A percentile compares a stretch with the other conserved stretches of the same genome.
Conservation (phyloP, 2,329 filamentous ascomycete species). For the Lachnellula suecica region DNA sequence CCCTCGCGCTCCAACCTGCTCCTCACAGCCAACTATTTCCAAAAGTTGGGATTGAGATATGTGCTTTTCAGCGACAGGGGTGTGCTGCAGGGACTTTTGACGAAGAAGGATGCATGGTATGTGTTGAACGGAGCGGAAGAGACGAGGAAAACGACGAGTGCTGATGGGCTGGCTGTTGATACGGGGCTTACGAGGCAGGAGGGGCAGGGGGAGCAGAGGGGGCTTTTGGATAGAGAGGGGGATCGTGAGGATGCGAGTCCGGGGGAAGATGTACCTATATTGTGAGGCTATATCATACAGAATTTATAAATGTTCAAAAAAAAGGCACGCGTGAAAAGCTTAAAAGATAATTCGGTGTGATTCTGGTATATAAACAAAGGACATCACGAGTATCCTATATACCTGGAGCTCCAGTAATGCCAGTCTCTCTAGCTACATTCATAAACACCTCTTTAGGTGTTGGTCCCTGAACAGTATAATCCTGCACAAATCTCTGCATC, state of each 20-base stretch:
- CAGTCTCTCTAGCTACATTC: conserved; percentile 26
- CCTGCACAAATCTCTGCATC: conserved; percentile 13
- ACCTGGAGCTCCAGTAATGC: conserved; percentile 5
- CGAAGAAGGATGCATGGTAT: conserved; percentile 97
- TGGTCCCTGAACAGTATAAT: conserved; percentile 27
- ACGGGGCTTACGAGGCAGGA: conserved; percentile 40
- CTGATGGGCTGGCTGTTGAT: conserved; percentile 35
- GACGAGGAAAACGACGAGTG: conserved; percentile 42
- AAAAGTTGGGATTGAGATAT: conserved; percentile 88
- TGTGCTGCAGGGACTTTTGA: conserved; percentile 78
- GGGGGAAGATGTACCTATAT: conserved; percentile 8
- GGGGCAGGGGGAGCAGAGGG: conserved; percentile 41
- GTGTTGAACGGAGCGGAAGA: conserved; percentile 78
- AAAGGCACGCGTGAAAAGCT: no score
- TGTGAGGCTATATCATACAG: not conserved
- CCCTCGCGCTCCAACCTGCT: conserved; percentile 74
- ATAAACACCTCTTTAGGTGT: conserved; percentile 30
- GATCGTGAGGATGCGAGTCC: conserved; percentile 26
- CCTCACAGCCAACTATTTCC: conserved; percentile 90
- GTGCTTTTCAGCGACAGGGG: conserved; percentile 84
- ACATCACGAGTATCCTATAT: not conserved
- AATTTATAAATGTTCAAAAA: not conserved
- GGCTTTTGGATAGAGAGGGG: conserved; percentile 40
- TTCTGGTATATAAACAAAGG: not conserved
- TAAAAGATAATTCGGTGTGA: not conserved